phyloP scores from a whole-genome alignment of 208 protist genomes.

The Trypanosoma lewisi region DNA sequence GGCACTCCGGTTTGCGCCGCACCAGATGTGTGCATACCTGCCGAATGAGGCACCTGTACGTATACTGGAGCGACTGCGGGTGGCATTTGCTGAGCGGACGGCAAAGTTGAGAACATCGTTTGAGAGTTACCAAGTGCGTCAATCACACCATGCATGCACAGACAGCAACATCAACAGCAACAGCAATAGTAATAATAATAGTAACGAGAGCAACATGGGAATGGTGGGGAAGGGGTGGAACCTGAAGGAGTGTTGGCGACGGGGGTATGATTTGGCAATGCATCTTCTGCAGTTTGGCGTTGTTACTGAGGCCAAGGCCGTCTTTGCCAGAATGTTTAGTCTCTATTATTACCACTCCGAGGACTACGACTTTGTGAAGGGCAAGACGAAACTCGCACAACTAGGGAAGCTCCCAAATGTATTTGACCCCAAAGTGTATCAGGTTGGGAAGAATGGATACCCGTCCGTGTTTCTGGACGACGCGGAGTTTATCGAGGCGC shows the following conservation, averaged over 20 bases:
- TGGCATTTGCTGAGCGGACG: conserved; percentile 35
- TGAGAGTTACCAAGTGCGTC: conserved; percentile 28
- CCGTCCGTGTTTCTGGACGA: conserved; percentile 41
- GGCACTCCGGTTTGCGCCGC: conserved; percentile 44
- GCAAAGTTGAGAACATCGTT: conserved; percentile 29
- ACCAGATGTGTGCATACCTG: conserved; percentile 72
- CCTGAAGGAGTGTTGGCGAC: conserved; percentile 62
- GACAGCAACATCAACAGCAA: not conserved
- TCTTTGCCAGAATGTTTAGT: conserved; percentile 53
- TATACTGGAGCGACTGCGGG: conserved; percentile 59
- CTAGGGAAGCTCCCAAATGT: conserved; percentile 50
- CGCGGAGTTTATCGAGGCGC: conserved; percentile 58
- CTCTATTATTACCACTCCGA: conserved; percentile 89
- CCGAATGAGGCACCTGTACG: conserved; percentile 61
- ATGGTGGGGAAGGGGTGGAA: conserved; percentile 27
- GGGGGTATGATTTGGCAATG: conserved; percentile 61
- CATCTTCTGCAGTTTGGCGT: conserved; percentile 81
- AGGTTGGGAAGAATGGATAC: conserved; percentile 29
- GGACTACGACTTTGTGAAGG: conserved; percentile 63
- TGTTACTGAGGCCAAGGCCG: conserved; percentile 43
- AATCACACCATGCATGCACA: not conserved
- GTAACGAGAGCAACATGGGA: not conserved
- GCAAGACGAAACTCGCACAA: conserved; percentile 35
- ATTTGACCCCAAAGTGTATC: conserved; percentile 36
- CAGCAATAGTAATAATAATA: conserved; percentile 3